Percentiles rank a stretch among this genome's conserved stretches.
Conservation (phyloP, 2,329 filamentous ascomycete species). For the Pseudopyricularia javanii region DNA sequence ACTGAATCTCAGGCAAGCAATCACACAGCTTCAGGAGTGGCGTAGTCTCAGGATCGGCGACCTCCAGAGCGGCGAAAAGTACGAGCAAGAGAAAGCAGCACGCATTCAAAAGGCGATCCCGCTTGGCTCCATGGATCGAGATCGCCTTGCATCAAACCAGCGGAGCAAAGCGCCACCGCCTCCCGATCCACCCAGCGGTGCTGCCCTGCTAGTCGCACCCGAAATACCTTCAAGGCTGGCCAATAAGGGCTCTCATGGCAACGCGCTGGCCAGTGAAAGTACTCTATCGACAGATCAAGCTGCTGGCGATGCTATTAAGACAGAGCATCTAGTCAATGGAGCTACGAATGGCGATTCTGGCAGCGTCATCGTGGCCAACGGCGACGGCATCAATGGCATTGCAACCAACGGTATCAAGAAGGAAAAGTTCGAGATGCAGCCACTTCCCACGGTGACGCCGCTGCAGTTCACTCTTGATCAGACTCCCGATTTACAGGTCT, state of each 20-base stretch:
- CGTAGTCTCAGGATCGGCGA: slow-evolving; percentile 73
- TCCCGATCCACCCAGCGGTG: slow-evolving; percentile 61
- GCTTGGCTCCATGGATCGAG: slow-evolving; percentile 75
- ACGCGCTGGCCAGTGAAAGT: slow-evolving; percentile 32
- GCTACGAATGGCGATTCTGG: slow-evolving; percentile 20
- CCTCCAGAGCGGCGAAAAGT: slow-evolving; percentile 78
- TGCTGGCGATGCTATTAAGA: slow-evolving; percentile 23
- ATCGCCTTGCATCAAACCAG: slow-evolving; percentile 58
- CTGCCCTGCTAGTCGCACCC: slow-evolving; percentile 64
- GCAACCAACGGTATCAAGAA: slow-evolving; percentile 23
- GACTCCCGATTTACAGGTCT: slow-evolving; percentile 70
- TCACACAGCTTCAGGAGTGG: slow-evolving; percentile 89
- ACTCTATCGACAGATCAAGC: slow-evolving; percentile 19
- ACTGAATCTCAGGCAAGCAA: slow-evolving; percentile 80
- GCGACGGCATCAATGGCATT: not conserved
- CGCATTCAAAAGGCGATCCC: slow-evolving; percentile 59
- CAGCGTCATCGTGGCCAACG: slow-evolving; percentile 13
- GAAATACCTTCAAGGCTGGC: slow-evolving; percentile 56
- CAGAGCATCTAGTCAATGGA: slow-evolving; percentile 22
- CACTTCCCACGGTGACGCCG: slow-evolving; percentile 48
- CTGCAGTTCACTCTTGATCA: slow-evolving; percentile 63
- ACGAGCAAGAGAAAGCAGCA: slow-evolving; percentile 74
- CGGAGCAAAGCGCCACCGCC: slow-evolving; percentile 54
- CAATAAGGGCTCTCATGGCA: slow-evolving; percentile 30
- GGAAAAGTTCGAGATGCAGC: slow-evolving; percentile 40